Evolutionary conservation across 805 yeast species (phyloP).

Genomic region (Candida hispaniensis): DNA sequence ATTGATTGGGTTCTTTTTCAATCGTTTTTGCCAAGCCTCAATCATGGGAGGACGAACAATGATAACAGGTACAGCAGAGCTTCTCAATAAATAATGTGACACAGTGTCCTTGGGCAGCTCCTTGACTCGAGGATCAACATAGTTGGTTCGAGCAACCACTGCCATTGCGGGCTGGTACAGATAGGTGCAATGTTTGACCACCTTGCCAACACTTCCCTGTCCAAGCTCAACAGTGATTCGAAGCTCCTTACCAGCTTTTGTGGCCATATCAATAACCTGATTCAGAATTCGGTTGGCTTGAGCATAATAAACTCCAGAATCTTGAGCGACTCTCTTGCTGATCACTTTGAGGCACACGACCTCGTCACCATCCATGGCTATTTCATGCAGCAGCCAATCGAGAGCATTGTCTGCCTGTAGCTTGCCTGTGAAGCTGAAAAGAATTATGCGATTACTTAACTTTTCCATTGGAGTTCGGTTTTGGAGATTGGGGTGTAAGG

Average conservation of each 20-base stretch:
- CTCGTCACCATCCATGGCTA: slow-evolving; percentile 38
- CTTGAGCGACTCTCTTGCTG: slow-evolving; percentile 26
- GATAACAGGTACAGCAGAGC: slow-evolving; percentile 11
- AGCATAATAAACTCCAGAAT: slow-evolving; percentile 16
- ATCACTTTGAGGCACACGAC: slow-evolving; percentile 37
- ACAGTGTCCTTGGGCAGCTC: slow-evolving; percentile 14
- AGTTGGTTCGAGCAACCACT: slow-evolving; percentile 15
- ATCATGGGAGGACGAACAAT: slow-evolving; percentile 14
- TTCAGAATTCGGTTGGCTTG: slow-evolving; percentile 11
- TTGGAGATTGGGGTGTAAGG: slow-evolving; percentile 14
- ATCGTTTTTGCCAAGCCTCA: slow-evolving; percentile 6
- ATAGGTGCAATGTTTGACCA: slow-evolving; percentile 16
- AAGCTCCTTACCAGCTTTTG: slow-evolving; percentile 9
- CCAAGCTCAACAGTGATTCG: slow-evolving; percentile 13
- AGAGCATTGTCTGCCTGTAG: slow-evolving; percentile 31
- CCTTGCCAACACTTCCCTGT: slow-evolving; percentile 12
- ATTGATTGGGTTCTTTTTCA: not conserved
- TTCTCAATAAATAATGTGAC: slow-evolving; percentile 10
- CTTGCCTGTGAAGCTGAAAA: slow-evolving; percentile 14
- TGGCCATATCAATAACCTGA: slow-evolving; percentile 6
- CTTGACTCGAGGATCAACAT: slow-evolving; percentile 13
- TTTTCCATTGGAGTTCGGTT: too few relatives aligned
- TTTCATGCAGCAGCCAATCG: slow-evolving; percentile 37
- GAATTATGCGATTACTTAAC: slow-evolving; percentile 7
- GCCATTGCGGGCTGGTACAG: slow-evolving; percentile 15